Evolutionary conservation across 306 rosid species (phyloP), one percentile per base, ranked within the genome.

Genomic region (Fragaria vesca): DNA sequence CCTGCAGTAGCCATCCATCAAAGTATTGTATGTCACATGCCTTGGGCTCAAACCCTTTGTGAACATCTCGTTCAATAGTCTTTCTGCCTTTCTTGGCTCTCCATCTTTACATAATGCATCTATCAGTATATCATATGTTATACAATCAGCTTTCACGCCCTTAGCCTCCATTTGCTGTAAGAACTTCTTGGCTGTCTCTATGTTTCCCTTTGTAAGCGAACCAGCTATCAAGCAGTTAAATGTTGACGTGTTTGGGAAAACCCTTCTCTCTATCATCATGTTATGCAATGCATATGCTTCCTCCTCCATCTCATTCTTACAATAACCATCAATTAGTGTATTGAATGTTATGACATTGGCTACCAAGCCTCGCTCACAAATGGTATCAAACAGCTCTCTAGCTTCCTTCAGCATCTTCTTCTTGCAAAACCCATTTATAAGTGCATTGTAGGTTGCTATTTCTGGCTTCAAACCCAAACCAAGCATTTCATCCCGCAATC

Each of bases 1-100:
- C 78, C 71, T 75, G 72, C 98, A 90, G 75, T 81, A 88, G 62
- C 97, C 97, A 73, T 94, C 91, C 85, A 91, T 91, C 88, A 94
- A 80, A 36, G 82, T 91, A 86, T 94, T 94, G 76, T 86, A 94
- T 40, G 91, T 89, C 84, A 91, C 63, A 38, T 94, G 97, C 78
- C 75, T 88, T 2, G 96, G 94, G 62, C 72, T 78, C 81, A 89
- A 66, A 77, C 96, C 97, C 76, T 67, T 46, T 28, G 73, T 72
- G 18, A 75, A 61, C 93, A 94, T 88, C 82, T 81, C 97, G 81
- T 86, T 80, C 46, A 91, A 80, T 48, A 90, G 80, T 20, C 82
- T 83, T 47, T 84, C 89, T 55, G 92, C 98, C 81, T 88, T 89
- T 69, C 85, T 88, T 70, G 93, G 67, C 82, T 88, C 81, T 57